These are phyloP conservation scores for Colletotrichum lini DNA, from an alignment of 2,329 filamentous ascomycete species.

Conservation along the genomic window DNA sequence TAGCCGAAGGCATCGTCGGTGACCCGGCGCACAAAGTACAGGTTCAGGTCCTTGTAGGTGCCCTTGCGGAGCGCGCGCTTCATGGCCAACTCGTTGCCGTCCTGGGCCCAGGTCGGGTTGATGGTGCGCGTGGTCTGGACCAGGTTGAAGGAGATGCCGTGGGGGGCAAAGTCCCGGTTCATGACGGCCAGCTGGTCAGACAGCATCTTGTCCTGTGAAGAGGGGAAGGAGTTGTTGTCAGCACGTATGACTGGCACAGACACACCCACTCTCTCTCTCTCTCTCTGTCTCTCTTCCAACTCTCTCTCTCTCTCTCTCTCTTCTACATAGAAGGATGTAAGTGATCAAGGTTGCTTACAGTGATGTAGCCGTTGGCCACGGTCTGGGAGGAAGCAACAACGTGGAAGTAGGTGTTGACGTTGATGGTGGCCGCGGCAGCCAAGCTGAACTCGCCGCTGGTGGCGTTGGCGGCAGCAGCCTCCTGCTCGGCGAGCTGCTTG, in stretches of 20 bases:
- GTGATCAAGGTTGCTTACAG: slow-evolving; percentile 46
- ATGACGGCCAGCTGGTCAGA: slow-evolving; percentile 60
- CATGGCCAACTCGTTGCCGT: slow-evolving; percentile 58
- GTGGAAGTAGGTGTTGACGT: slow-evolving; percentile 58
- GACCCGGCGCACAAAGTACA: slow-evolving; percentile 60
- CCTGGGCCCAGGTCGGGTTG: slow-evolving; percentile 62
- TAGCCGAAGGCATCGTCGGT: slow-evolving; percentile 56
- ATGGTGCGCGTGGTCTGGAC: slow-evolving; percentile 60
- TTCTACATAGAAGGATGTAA: too few species aligned
- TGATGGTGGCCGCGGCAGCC: slow-evolving; percentile 46
- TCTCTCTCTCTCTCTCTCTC: too few species aligned
- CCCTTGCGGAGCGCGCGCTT: slow-evolving; percentile 62
- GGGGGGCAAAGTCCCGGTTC: slow-evolving; percentile 60
- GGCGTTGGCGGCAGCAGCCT: slow-evolving; percentile 22
- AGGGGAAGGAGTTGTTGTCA: not conserved
- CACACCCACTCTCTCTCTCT: too few species aligned
- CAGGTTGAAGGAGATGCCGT: slow-evolving; percentile 62
- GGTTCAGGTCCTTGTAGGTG: slow-evolving; percentile 58
- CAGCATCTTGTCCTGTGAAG: slow-evolving; percentile 52
- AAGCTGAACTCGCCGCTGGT: slow-evolving; percentile 41
- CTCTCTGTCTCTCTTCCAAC: too few species aligned
- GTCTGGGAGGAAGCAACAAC: slow-evolving; percentile 52
- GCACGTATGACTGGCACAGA: not conserved
- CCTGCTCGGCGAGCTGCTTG: slow-evolving; percentile 42
- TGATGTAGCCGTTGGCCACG: slow-evolving; percentile 52